Conservation (phyloP, 306 rosid species). For the Citrullus amarus region DNA sequence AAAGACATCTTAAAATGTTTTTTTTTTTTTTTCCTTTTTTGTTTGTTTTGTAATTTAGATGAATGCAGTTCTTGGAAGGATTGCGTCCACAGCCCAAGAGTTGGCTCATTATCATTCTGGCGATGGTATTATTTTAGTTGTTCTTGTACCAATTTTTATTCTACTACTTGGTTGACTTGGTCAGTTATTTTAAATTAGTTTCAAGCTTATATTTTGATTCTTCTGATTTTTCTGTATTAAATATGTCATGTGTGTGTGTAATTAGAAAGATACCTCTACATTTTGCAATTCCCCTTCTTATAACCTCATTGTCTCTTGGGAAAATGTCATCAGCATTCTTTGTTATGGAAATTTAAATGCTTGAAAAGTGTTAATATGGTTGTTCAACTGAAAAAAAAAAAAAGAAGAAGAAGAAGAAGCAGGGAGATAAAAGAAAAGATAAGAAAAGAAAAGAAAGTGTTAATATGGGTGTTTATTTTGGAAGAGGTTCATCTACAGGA, state of each 20-base stretch:
- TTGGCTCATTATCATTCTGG: constrained; percentile 96
- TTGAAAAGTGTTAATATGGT: background rate
- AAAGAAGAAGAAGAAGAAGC: background rate
- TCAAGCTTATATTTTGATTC: background rate
- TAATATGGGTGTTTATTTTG: background rate
- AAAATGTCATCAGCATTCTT: background rate
- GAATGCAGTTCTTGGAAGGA: constrained; percentile 90
- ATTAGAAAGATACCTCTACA: background rate
- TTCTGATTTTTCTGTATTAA: background rate
- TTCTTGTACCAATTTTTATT: background rate
- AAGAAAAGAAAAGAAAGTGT: background rate
- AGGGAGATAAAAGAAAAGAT: background rate
- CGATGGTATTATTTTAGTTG: constrained; percentile 45
- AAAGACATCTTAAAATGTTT: background rate
- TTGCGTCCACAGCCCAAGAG: constrained; percentile 76
- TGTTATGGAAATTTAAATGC: background rate
- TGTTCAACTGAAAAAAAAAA: background rate
- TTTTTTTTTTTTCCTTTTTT: background rate
- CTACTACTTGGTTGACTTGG: background rate
- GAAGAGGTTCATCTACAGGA: background rate
- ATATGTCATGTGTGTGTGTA: background rate
- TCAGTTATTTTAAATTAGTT: background rate
- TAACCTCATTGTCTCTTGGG: background rate
- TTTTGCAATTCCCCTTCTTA: background rate
- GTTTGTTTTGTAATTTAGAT: constrained; percentile 40